Evolutionary conservation across 2,329 filamentous ascomycete species (phyloP).

Genomic region (Colletotrichum sp.): DNA sequence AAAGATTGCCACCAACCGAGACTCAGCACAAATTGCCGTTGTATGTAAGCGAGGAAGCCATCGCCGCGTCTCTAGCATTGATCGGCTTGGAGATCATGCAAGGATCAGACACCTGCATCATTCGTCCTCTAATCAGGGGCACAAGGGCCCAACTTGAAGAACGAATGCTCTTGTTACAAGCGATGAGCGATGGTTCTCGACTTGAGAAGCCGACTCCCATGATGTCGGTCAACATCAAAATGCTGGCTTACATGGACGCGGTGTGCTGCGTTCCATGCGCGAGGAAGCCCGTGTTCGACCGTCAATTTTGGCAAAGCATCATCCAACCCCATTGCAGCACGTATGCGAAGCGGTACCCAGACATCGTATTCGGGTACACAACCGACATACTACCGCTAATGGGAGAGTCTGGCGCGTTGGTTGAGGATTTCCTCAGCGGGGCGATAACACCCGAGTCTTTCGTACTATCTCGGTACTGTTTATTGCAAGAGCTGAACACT

Average conservation of each 20-base stretch:
- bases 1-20: neutral
- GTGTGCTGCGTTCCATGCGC: conserved; percentile 13
- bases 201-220: neutral
- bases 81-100: conserved; percentile 10
- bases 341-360: neutral
- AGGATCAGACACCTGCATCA: neutral
- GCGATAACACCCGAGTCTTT: neutral
- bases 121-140: neutral
- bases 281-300: neutral
- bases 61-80: conserved; percentile 4
- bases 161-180: neutral
- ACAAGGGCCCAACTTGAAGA: neutral
- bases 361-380: conserved; percentile 10
- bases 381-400: neutral
- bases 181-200: neutral
- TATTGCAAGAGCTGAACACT: neutral
- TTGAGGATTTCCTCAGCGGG: neutral
- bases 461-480: neutral
- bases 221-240: conserved; percentile 6
- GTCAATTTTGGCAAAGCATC: neutral
- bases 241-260: conserved; percentile 14
- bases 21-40: neutral
- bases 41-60: neutral
- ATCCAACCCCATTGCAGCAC: neutral
- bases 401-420: neutral